Base-by-base conservation (phyloP, 192 early-diverging fungal genomes). In the Chytriomyces hyalinus region DNA sequence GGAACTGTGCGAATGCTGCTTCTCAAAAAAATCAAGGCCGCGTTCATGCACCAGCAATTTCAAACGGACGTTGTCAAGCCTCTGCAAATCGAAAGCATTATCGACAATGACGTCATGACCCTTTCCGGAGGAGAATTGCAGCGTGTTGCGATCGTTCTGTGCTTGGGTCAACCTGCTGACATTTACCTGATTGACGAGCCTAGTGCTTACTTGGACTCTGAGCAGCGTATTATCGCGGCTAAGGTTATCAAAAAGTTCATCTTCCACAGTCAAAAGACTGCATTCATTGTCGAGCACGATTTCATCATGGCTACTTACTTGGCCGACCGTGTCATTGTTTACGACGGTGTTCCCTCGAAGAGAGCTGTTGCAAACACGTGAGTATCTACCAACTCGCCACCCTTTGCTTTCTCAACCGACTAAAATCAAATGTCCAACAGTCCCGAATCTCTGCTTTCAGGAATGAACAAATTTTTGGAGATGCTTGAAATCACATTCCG, bases 211-310 rank as follows among this genome's bases (percentile, higher is more conserved):
- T 86, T 98, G 62, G 97, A 98, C 85, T 98, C 97, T 36, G 97
- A 98, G 83, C 97, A 98, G 88, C 94, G 97, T 93, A 96, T 98
- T 86, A 93, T 96, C 80, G 94, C 97, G 36, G 94, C 95, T 64
- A 97, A 97, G 90, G 97, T 97, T 76, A 98, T 98, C 88, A 98
- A 98, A 88, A 92, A 85, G 79, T 98, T 95, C 87, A 97, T 98
- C 70, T 83, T 98, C 78, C 94, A 97, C 87, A 88, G 92, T 76
- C 95, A 97, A 84, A 94, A 95, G 88, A 98, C 97, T 8, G 97
- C 96, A 28, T 98, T 98, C 83, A 90, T 98, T 57, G 96, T 98
- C 65, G 96, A 98, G 92, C 96, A 97, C 91, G 97, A 98, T 87
- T 97, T 98, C 81, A 97, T 97, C 81, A 98, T 98, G 97, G 95